Percentiles rank a stretch among this genome's conserved stretches.
These are phyloP conservation scores for Paxillus ammoniavirescens DNA, from an alignment of 768 basidiomycete genomes.

Conservation along the genomic window DNA sequence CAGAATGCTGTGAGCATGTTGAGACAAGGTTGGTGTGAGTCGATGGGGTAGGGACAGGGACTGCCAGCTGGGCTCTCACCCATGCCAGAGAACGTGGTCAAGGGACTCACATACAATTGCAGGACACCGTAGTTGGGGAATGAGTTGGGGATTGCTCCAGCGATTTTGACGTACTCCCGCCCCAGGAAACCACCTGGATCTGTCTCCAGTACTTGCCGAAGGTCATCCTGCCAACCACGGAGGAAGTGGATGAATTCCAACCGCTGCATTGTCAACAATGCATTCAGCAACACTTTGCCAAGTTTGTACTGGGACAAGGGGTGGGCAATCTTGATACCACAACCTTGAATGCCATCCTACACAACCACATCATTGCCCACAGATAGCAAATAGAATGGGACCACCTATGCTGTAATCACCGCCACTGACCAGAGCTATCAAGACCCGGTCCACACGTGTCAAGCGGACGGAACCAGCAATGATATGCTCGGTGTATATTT, in stretches of 20 bases:
- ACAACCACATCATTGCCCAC: not conserved
- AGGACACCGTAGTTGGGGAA: slow-evolving; percentile 1
- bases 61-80: no score
- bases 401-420: not conserved
- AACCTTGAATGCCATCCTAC: not conserved
- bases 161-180: not conserved
- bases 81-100: no score
- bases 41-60: not conserved
- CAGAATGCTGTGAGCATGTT: not conserved
- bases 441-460: not conserved
- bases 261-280: not conserved
- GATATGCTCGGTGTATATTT: not conserved
- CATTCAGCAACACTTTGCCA: not conserved
- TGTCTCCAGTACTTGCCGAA: not conserved
- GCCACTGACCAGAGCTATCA: not conserved
- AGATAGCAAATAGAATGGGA: not conserved
- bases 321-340: not conserved
- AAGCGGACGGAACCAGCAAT: not conserved
- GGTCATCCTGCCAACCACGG: not conserved
- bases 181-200: not conserved
- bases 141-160: not conserved
- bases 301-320: not conserved
- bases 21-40: not conserved
- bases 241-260: not conserved
- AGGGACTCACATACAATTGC: not conserved